Evolutionary conservation across 2,329 filamentous ascomycete genomes (phyloP), one percentile per base, ranked within the genome.

Genomic region (Fusarium sororula): DNA sequence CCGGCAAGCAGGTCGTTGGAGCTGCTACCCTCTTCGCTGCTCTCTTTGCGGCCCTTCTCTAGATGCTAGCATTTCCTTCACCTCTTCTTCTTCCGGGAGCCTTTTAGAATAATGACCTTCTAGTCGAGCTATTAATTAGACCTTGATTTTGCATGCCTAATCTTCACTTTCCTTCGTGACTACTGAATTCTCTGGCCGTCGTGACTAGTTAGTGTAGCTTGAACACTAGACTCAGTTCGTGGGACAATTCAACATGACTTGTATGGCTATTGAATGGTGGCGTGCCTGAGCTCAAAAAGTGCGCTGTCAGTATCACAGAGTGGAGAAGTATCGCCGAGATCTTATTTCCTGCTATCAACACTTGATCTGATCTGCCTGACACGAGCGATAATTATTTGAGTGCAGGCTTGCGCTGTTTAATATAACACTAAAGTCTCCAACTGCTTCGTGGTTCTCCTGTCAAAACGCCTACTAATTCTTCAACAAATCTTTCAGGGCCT

Each of bases 1-100:
- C 71, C 20, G 61, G 65, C 35, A 76, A 76, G 62, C 72, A 76
- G 57, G 72, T 63, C 35, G 47, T 73, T 61, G 68, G 72, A 59
- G 47, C 50, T 37, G 45, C 74, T 51, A 66, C 74, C 10, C 42
- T 73, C 44, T 58, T 76, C 22, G 74, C 74, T 60, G 70, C 68
- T 37, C 28, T 76, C 48, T 56, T 63, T 24, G 73, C 60, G 30
- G 74, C 74, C 28, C 56, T 68, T 38, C 54, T 76, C 37, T 76
- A 76, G 50, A 39, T 55, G 51, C 8, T n/a, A 55, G 51, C 51
- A 55, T 41, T 11, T 30, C 20, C 45, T 48, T 48, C n/a, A 15
- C n/a, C 37, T 55, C 35, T 55, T 41, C 35, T 55, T 55, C 51
- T 41, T 24, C 12, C 30, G 12, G 20, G 51, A 55, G n/a, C 50